phyloP scores from a whole-genome alignment of 805 yeast genomes.

The Blastobotrys mokoenaii region DNA sequence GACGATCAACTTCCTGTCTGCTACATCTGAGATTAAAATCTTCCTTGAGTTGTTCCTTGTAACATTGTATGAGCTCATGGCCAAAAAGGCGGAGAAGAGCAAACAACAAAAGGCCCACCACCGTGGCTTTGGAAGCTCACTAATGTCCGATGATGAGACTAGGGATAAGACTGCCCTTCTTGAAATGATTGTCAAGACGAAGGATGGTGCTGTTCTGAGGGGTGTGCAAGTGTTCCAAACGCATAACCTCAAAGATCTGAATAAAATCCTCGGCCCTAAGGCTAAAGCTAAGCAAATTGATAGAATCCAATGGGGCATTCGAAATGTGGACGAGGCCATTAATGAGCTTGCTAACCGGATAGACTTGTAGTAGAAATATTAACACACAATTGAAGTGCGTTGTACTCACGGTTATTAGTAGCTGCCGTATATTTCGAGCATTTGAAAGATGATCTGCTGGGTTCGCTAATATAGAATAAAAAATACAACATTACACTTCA shows the following conservation, averaged over 20 bases:
- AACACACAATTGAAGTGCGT: too few relatives aligned
- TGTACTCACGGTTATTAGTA: too few relatives aligned
- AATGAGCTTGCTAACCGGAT: constrained; percentile 31
- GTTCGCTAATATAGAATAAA: not conserved
- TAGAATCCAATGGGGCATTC: constrained; percentile 63
- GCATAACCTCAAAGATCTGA: not conserved
- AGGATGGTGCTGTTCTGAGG: constrained; percentile 49
- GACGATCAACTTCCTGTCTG: constrained; percentile 64
- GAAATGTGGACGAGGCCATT: constrained; percentile 44
- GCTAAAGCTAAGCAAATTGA: constrained; percentile 45
- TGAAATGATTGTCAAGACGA: constrained; percentile 45
- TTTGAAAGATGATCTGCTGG: too few relatives aligned
- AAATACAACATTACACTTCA: not conserved
- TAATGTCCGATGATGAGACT: constrained; percentile 16
- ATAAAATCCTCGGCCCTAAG: constrained; percentile 37
- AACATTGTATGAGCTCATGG: constrained; percentile 56
- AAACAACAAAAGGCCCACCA: constrained; percentile 1
- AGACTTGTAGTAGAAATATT: not conserved
- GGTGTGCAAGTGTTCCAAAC: constrained; percentile 58
- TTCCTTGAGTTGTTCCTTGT: constrained; percentile 70
- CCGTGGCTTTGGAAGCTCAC: constrained; percentile 13
- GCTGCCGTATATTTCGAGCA: too few relatives aligned
- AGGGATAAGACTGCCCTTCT: constrained; percentile 43
- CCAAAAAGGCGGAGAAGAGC: constrained; percentile 29
- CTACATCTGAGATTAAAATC: constrained; percentile 49